Percentiles rank a stretch among this genome's conserved stretches.
Conservation (phyloP, 495 filamentous ascomycete genomes). For the Aspergillus kassunensis region DNA sequence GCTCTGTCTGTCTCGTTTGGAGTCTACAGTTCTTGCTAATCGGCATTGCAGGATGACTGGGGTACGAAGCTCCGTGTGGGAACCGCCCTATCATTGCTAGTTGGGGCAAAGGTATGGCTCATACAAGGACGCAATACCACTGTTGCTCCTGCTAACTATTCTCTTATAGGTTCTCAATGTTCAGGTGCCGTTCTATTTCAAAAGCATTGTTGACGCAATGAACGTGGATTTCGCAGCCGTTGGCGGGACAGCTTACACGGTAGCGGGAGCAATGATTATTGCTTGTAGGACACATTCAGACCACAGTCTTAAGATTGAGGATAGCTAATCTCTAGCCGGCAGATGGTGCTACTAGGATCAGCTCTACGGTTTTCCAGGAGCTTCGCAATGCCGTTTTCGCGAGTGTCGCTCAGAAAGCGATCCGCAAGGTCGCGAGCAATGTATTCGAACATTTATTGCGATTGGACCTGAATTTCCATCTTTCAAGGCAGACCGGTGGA, state of each 20-base stretch:
- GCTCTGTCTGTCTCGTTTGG: neutral
- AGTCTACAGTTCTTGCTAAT: conserved; percentile 9
- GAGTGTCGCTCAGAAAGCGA: conserved; percentile 94
- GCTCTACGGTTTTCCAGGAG: conserved; percentile 84
- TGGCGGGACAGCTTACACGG: conserved; percentile 81
- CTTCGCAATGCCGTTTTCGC: conserved; percentile 94
- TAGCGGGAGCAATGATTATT: conserved; percentile 87
- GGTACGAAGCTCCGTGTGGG: conserved; percentile 81
- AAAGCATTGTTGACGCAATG: conserved; percentile 94
- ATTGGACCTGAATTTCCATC: conserved; percentile 89
- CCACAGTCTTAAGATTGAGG: neutral
- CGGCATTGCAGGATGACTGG: conserved; percentile 55
- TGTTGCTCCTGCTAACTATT: conserved; percentile 15
- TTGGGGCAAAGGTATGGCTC: conserved; percentile 71
- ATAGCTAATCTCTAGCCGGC: conserved; percentile 11
- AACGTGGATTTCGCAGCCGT: conserved; percentile 84
- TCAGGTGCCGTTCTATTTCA: conserved; percentile 98
- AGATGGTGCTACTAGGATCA: conserved; percentile 85
- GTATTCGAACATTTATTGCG: conserved; percentile 88
- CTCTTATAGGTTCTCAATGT: conserved; percentile 74
- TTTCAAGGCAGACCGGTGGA: conserved; percentile 90
- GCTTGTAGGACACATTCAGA: conserved; percentile 56
- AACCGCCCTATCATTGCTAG: conserved; percentile 70
- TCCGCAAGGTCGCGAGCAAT: conserved; percentile 82
- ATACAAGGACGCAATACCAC: neutral